A percentile compares a stretch with the other conserved stretches of the same genome.
phyloP scores from a whole-genome alignment of 2,329 filamentous ascomycete genomes.

The Myrmaecium sp. region DNA sequence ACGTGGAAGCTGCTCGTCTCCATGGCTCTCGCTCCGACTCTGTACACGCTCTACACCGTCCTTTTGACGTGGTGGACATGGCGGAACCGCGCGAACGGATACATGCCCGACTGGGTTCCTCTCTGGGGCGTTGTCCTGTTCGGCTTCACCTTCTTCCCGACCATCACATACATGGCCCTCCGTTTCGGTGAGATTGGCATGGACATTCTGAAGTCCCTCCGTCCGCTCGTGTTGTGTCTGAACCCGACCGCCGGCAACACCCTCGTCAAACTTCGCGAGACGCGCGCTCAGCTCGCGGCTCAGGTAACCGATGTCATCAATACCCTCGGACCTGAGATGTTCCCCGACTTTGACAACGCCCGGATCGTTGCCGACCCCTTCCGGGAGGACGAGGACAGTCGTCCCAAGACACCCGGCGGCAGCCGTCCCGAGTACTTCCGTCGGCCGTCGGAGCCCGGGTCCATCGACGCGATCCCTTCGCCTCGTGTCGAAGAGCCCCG shows the following conservation, averaged over 20 bases:
- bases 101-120: conserved; percentile 62
- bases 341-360: conserved; percentile 54
- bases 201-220: conserved; percentile 92
- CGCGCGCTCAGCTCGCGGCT: conserved; percentile 55
- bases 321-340: conserved; percentile 85
- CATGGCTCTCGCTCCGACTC: conserved; percentile 18
- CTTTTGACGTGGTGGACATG: conserved; percentile 17
- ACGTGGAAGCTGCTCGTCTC: conserved; percentile 26
- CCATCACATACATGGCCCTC: conserved; percentile 80
- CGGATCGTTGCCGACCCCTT: conserved; percentile 23
- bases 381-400: conserved; percentile 6
- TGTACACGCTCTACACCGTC: conserved; percentile 17
- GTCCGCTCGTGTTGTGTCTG: conserved; percentile 71
- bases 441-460: conserved; percentile 3
- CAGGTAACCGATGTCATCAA: conserved; percentile 90
- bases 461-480: conserved; percentile 10
- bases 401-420: not conserved
- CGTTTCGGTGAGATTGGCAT: conserved; percentile 96
- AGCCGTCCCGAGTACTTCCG: conserved; percentile 1
- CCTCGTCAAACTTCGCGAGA: conserved; percentile 57
- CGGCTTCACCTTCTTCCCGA: conserved; percentile 66
- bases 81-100: conserved; percentile 61
- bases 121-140: conserved; percentile 59
- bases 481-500: conserved; percentile 9
- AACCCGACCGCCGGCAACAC: conserved; percentile 73